Evolutionary conservation across 1,284 basidiomycete genomes (phyloP), one percentile per base, ranked within the genome.

Genomic region (Prillingera fragicola): DNA sequence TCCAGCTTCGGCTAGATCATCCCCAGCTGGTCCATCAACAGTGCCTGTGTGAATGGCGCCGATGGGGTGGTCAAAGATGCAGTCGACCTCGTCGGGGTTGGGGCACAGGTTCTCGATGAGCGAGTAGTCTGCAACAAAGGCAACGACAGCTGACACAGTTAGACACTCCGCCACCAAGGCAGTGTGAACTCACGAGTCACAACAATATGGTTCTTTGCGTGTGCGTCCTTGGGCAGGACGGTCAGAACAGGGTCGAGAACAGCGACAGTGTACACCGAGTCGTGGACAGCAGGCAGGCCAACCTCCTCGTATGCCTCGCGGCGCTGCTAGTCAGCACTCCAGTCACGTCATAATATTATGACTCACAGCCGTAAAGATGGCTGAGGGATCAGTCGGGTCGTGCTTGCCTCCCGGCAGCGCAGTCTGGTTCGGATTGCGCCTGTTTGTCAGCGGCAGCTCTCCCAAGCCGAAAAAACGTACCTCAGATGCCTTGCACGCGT

Each of bases 271-370:
- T 84, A 76, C 9, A 88, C 70, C 40, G 77, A 63, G 0, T 80
- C 76, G 33, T 77, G 77, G 2, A 43, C 45, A 7, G 79, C 62
- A 0, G 86, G 82, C 1, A 91, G 74, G 2, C 69, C 78, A 13
- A 88, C 82, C 71, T 91, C 88, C 69, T 91, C 87, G 50, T 79
- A 66, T 0, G 87, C 88, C 70, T 91, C 87, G 49, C 87, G 76
- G 34, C 78, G 77, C 86, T 89, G 57, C n/a, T 28, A n/a, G 9
- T 3, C 19, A 4, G 34, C 26, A 41, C 8, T 15, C 21, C 15
- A 23, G 8, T 14, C 15, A 23, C n/a, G n/a, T n/a, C n/a, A n/a
- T n/a, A n/a, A n/a, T n/a, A n/a, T n/a, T n/a, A n/a, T n/a, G n/a
- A 57, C 80, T 69, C 62, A 90, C 87, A 13, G 88, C 88, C 32